Base-by-base conservation (phyloP, 139 green algal genomes). In the Chlamydomonas urium region DNA sequence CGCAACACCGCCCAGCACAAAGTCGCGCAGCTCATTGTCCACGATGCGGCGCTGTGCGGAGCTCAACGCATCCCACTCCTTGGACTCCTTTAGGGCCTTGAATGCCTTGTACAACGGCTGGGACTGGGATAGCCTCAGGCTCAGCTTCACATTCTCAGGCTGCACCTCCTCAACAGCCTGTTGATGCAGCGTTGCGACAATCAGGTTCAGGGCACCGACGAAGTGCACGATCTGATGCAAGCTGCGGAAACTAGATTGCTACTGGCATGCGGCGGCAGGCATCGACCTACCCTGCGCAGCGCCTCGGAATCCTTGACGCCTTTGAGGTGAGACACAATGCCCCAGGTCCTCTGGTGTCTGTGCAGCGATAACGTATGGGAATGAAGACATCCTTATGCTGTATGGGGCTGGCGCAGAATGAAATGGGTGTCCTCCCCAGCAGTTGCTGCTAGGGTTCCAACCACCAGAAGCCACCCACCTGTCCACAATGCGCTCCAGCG, bases 241-340 rank as follows among this genome's bases (percentile, higher is more conserved):
- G n/a, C n/a, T n/a, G n/a, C n/a, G n/a, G n/a, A n/a, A n/a, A n/a
- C n/a, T n/a, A n/a, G n/a, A n/a, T n/a, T n/a, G n/a, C n/a, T n/a
- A n/a, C n/a, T n/a, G n/a, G n/a, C n/a, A n/a, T n/a, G n/a, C n/a
- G n/a, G n/a, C n/a, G n/a, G n/a, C n/a, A n/a, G n/a, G n/a, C n/a
- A n/a, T n/a, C n/a, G n/a, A 45, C 17, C 21, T 56, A 68, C 60
- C 65, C 87, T 88, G 34, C 94, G 89, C 65, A 98, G 85, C 26
- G 81, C 92, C 50, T 93, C 79, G 6, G 69, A 93, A 87, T 98
- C 94, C 74, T 91, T 86, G 14, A 98, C 94, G 2, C 89, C 90
- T 87, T 98, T 98, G 26, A 98, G 89, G 80, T 98, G 94, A 33
- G 59, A 82, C 6, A 98, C 93, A 28, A 91, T 85, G 74, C 93